Conservation (phyloP, 2,329 filamentous ascomycete species). For the Phyllosticta citriasiana region DNA sequence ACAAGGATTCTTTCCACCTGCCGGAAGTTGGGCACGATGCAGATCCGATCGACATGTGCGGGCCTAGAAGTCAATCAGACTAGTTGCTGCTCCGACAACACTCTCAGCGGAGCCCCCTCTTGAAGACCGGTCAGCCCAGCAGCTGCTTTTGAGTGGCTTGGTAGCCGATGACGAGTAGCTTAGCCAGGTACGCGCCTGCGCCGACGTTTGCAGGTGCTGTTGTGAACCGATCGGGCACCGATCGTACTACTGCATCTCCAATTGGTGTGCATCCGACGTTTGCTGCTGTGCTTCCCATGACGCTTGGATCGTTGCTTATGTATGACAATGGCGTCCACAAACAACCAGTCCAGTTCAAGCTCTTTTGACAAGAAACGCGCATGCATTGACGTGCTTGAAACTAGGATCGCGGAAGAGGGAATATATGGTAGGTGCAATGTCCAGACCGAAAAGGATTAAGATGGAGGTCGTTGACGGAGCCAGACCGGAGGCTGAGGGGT, state of each 20-base stretch:
- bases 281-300: not conserved
- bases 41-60: conserved; percentile 4
- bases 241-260: conserved; percentile 3
- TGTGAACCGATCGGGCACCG: conserved; percentile 4
- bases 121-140: not conserved
- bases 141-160: not conserved
- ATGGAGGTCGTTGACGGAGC: not conserved
- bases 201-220: conserved; percentile 1
- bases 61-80: not conserved
- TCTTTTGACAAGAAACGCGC: not conserved
- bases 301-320: not conserved
- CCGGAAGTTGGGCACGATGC: not conserved
- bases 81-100: conserved; percentile 2
- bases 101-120: conserved; percentile 1
- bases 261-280: not conserved
- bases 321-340: not conserved
- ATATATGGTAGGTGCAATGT: not conserved
- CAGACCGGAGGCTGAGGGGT: not conserved
- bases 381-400: not conserved
- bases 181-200: conserved; percentile 7
- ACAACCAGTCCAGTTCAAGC: not conserved
- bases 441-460: not conserved
- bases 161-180: conserved; percentile 2
- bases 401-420: not conserved
- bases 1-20: not conserved